These are phyloP conservation scores for Aspergillus bombycis DNA, from an alignment of 2,329 filamentous ascomycete genomes.

Conservation along the genomic window DNA sequence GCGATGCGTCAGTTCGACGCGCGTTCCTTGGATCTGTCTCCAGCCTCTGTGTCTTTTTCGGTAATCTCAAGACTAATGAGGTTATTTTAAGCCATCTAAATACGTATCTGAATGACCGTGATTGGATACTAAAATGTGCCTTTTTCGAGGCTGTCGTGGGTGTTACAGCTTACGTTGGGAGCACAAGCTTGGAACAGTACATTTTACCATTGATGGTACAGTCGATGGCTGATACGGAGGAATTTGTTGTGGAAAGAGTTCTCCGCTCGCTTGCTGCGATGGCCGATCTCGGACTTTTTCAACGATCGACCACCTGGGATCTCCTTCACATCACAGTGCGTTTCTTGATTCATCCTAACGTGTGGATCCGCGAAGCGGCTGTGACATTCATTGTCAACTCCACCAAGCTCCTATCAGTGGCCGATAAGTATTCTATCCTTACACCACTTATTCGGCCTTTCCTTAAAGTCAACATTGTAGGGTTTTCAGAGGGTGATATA, in stretches of 20 bases:
- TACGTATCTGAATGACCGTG: constrained; percentile 92
- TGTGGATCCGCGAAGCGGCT: constrained; percentile 92
- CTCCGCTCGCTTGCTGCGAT: constrained; percentile 86
- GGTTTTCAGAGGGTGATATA: constrained; percentile 72
- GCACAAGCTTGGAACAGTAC: constrained; percentile 88
- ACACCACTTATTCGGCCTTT: constrained; percentile 80
- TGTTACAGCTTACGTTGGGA: constrained; percentile 87
- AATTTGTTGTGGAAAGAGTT: constrained; percentile 90
- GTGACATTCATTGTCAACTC: constrained; percentile 80
- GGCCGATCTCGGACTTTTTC: constrained; percentile 83
- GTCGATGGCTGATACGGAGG: constrained; percentile 87
- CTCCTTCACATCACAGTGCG: constrained; percentile 79
- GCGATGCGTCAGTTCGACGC: constrained; percentile 80
- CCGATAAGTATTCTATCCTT: constrained; percentile 82
- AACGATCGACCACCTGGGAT: constrained; percentile 83
- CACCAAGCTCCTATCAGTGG: constrained; percentile 72
- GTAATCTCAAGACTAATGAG: constrained; percentile 87
- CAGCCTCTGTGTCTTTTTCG: constrained; percentile 92
- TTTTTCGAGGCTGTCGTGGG: constrained; percentile 96
- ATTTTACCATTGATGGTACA: constrained; percentile 95
- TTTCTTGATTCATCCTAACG: constrained; percentile 90
- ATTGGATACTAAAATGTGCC: constrained; percentile 95
- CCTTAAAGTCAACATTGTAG: constrained; percentile 71
- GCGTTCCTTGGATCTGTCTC: constrained; percentile 92
- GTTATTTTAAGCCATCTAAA: constrained; percentile 96